Conservation (phyloP, 495 filamentous ascomycete species). For the Saxophila tyrrhenica region DNA sequence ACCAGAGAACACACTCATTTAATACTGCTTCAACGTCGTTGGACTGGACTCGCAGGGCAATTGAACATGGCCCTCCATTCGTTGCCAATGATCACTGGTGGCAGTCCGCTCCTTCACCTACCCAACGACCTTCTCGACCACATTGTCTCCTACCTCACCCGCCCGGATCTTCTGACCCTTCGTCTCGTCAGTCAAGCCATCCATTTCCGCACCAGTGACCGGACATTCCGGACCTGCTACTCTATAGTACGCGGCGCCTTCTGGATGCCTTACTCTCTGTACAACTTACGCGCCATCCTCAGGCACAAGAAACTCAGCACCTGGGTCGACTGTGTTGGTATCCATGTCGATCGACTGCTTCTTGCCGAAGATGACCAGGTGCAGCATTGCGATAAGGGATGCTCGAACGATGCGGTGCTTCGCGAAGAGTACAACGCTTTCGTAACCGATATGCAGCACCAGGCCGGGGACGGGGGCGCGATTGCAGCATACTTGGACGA, state of each 20-base stretch:
- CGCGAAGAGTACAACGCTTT: neutral
- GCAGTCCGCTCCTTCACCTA: neutral
- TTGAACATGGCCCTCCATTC: too few relatives aligned
- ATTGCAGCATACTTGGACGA: neutral
- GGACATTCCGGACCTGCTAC: neutral
- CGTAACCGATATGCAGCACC: neutral
- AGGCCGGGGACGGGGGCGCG: neutral
- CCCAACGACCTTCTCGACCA: neutral
- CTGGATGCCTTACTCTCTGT: neutral
- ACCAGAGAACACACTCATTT: too few relatives aligned
- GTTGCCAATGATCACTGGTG: too few relatives aligned
- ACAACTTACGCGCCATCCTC: neutral
- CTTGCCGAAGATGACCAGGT: neutral
- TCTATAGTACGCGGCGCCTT: neutral
- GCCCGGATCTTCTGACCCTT: neutral
- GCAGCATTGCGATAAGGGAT: neutral
- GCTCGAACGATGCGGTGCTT: neutral
- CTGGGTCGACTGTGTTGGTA: neutral
- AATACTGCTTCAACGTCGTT: too few relatives aligned
- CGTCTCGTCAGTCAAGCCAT: neutral
- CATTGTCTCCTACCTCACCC: neutral
- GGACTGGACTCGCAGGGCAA: too few relatives aligned
- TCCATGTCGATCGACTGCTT: neutral
- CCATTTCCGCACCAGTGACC: neutral
- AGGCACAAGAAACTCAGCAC: neutral